Conservation (phyloP, 495 filamentous ascomycete genomes). For the Hyaloscypha variabilis region DNA sequence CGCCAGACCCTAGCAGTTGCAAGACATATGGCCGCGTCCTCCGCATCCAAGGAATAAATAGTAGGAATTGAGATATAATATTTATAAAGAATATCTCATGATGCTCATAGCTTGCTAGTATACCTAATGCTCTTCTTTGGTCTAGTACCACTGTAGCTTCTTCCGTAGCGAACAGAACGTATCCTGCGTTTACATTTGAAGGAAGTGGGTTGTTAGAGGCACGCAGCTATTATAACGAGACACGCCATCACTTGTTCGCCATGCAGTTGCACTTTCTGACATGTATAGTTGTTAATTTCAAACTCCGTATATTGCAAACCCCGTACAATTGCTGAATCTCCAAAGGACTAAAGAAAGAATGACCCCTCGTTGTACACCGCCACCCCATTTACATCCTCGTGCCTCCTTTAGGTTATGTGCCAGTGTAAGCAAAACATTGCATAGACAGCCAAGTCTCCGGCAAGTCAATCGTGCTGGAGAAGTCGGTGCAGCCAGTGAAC, state of each 20-base stretch:
- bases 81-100: no score
- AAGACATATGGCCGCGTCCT: background rate
- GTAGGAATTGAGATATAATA: no score
- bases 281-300: background rate
- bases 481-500: background rate
- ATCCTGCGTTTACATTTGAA: no score
- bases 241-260: background rate
- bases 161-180: no score
- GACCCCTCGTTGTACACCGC: background rate
- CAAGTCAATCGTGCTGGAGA: background rate
- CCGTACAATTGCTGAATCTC: background rate
- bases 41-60: background rate
- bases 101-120: no score
- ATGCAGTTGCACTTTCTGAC: background rate
- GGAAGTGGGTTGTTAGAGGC: background rate
- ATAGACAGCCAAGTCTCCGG: background rate
- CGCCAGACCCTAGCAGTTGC: background rate
- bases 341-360: background rate
- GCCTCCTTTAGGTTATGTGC: background rate
- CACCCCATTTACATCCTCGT: background rate
- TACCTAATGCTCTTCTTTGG: no score
- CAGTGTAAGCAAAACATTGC: background rate
- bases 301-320: background rate
- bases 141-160: no score
- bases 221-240: background rate